Percentiles rank a stretch among this genome's conserved stretches.
Conservation (phyloP, 2,329 filamentous ascomycete genomes). For the Tricladium varicosporioides region DNA sequence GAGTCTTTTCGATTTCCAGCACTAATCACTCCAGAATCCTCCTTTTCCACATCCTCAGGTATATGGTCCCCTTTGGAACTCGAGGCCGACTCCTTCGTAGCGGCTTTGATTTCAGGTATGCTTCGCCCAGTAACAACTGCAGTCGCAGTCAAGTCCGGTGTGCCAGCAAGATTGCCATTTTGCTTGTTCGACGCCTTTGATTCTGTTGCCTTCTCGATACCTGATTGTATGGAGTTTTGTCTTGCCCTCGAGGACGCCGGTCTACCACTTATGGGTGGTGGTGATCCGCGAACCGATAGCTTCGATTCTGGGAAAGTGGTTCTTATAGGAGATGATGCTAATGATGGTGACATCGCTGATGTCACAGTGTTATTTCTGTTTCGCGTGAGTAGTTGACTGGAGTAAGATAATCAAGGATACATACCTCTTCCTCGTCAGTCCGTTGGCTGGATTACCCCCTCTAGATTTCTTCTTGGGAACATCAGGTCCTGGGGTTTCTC, state of each 20-base stretch:
- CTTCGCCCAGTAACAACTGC: slow-evolving; percentile 33
- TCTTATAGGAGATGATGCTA: slow-evolving; percentile 74
- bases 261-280: slow-evolving; percentile 55
- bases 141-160: slow-evolving; percentile 32
- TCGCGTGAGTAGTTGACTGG: slow-evolving; percentile 17
- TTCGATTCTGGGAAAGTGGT: slow-evolving; percentile 64
- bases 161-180: slow-evolving; percentile 46
- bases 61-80: slow-evolving; percentile 33
- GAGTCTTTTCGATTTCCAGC: slow-evolving; percentile 44
- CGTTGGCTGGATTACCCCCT: slow-evolving; percentile 62
- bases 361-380: slow-evolving; percentile 45
- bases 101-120: slow-evolving; percentile 48
- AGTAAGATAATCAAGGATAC: slow-evolving; percentile 27
- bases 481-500: slow-evolving; percentile 67
- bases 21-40: slow-evolving; percentile 31
- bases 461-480: slow-evolving; percentile 68
- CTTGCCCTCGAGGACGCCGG: slow-evolving; percentile 70
- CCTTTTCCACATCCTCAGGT: slow-evolving; percentile 33
- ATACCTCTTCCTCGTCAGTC: slow-evolving; percentile 77
- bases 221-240: slow-evolving; percentile 69
- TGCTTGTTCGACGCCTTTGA: slow-evolving; percentile 61
- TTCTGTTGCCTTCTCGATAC: slow-evolving; percentile 55
- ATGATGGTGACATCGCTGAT: slow-evolving; percentile 62
- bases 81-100: slow-evolving; percentile 48
- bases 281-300: slow-evolving; percentile 52